These are phyloP conservation scores for Stenogyne calaminthoides DNA, from an alignment of 305 asterid genomes.

Conservation along the genomic window DNA sequence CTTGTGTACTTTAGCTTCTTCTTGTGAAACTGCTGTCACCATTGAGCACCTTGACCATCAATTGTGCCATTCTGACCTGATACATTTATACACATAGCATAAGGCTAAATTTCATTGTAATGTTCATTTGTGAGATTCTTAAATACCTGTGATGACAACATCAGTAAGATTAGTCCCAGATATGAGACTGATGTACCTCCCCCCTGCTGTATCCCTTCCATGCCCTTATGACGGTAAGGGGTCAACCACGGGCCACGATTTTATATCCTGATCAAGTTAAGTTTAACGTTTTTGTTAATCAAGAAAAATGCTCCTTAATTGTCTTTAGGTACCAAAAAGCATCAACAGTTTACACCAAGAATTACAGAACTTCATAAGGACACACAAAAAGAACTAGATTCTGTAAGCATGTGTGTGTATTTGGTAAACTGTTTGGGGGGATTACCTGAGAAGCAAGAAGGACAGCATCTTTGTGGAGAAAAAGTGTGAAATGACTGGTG, in stretches of 20 bases:
- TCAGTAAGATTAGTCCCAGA: constrained; percentile 88
- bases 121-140: not conserved
- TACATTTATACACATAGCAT: not conserved
- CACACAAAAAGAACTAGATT: not conserved
- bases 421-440: too few relatives aligned
- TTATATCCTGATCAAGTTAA: constrained; percentile 54
- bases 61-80: constrained; percentile 90
- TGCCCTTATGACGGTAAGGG: constrained; percentile 91
- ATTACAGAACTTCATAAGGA: not conserved
- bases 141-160: constrained; percentile 67
- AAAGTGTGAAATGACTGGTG: constrained; percentile 69
- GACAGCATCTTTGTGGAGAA: constrained; percentile 53
- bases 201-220: constrained; percentile 91
- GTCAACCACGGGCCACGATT: constrained; percentile 69
- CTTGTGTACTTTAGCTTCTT: constrained; percentile 83
- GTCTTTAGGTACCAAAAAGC: too few relatives aligned
- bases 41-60: constrained; percentile 80
- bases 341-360: not conserved
- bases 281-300: not conserved
- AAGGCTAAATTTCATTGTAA: not conserved
- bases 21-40: constrained; percentile 92
- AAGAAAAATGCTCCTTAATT: too few relatives aligned
- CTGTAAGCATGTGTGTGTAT: too few relatives aligned
- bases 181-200: constrained; percentile 80
- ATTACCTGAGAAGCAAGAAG: constrained; percentile 67